A percentile compares a stretch with the other conserved stretches of the same genome.
Evolutionary conservation across 805 yeast species (phyloP).

Genomic region (Pichia californica): DNA sequence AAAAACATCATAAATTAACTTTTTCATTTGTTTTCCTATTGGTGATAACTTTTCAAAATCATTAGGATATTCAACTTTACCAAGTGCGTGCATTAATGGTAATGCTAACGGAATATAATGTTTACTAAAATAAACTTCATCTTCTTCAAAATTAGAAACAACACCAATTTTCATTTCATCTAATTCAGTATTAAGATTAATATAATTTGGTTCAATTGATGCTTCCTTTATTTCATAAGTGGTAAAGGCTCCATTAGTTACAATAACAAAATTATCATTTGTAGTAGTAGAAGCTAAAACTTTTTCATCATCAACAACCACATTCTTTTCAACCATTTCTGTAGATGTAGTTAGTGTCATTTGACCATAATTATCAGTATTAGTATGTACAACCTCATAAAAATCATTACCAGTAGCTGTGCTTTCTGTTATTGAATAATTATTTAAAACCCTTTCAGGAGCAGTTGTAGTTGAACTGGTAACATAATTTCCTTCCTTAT

Average conservation of each 20-base stretch:
- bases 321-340: not conserved
- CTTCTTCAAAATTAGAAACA: slow-evolving; percentile 17
- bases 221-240: not conserved
- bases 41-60: slow-evolving; percentile 11
- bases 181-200: slow-evolving; percentile 1
- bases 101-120: slow-evolving; percentile 17
- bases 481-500: too few relatives aligned
- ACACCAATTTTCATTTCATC: not conserved
- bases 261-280: too few relatives aligned
- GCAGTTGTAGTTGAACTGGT: too few relatives aligned
- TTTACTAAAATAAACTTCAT: slow-evolving; percentile 23
- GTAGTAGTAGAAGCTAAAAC: not conserved
- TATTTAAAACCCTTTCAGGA: too few relatives aligned
- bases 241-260: not conserved
- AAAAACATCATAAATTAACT: slow-evolving; percentile 25
- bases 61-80: slow-evolving; percentile 20
- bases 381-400: too few relatives aligned
- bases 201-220: slow-evolving; percentile 3
- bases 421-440: too few relatives aligned
- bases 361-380: too few relatives aligned
- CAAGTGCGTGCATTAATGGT: slow-evolving; percentile 20
- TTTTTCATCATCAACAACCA: not conserved
- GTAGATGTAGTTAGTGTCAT: too few relatives aligned
- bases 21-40: slow-evolving; percentile 22
- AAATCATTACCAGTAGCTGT: too few relatives aligned